A percentile compares a stretch with the other conserved stretches of the same genome.
Evolutionary conservation across 1,284 basidiomycete species (phyloP).

Genomic region (Melampsora larici-populina): DNA sequence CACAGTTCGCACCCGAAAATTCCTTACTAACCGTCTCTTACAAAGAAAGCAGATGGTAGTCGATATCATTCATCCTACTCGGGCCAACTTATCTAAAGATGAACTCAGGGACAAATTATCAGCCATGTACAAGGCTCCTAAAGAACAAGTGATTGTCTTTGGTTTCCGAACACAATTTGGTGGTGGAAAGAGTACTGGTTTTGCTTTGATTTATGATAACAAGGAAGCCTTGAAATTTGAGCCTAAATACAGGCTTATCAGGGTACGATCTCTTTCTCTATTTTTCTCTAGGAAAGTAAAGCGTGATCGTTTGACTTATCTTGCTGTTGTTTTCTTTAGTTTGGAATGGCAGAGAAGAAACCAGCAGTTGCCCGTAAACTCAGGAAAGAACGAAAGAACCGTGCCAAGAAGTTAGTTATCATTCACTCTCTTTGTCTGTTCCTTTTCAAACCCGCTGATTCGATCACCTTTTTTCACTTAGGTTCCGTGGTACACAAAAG

Average conservation of each 20-base stretch:
- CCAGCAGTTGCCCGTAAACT: slow-evolving; percentile 93
- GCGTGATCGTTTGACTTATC: neutral
- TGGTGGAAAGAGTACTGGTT: slow-evolving; percentile 96
- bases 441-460: slow-evolving; percentile 1
- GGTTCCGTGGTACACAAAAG: slow-evolving; percentile 44
- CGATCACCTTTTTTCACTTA: neutral
- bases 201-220: slow-evolving; percentile 96
- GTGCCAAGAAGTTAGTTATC: slow-evolving; percentile 78
- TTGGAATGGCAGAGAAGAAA: slow-evolving; percentile 76
- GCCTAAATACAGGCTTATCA: slow-evolving; percentile 89
- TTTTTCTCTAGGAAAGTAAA: neutral
- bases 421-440: neutral
- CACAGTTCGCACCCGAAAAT: slow-evolving; percentile 97
- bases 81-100: slow-evolving; percentile 87
- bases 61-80: slow-evolving; percentile 92
- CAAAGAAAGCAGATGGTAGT: slow-evolving; percentile 83
- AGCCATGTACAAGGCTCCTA: slow-evolving; percentile 63
- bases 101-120: slow-evolving; percentile 94
- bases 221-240: slow-evolving; percentile 94
- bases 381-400: slow-evolving; percentile 99
- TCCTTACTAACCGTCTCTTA: slow-evolving; percentile 98
- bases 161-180: slow-evolving; percentile 83
- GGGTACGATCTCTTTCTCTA: slow-evolving; percentile 63
- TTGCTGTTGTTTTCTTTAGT: slow-evolving; percentile 58
- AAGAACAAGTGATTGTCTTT: slow-evolving; percentile 63